phyloP scores from a whole-genome alignment of 140 eudicot genomes.

The Oenanthe javanica region DNA sequence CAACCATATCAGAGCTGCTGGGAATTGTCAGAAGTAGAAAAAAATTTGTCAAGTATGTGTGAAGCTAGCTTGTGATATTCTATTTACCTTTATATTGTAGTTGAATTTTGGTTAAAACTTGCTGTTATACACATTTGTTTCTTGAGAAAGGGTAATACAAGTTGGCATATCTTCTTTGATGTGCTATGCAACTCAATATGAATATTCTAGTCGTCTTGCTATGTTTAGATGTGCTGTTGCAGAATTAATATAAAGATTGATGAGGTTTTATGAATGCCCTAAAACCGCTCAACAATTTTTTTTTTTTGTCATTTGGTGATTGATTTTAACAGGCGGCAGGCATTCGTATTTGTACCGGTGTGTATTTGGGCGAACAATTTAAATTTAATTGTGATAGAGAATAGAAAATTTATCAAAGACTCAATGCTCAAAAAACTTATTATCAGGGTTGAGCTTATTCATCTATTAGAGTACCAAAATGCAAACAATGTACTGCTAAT shows the following conservation, averaged over 20 bases:
- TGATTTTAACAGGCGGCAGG: too few species aligned
- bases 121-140: background rate
- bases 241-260: too few species aligned
- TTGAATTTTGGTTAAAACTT: background rate
- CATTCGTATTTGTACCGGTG: too few species aligned
- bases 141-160: background rate
- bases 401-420: background rate
- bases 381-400: background rate
- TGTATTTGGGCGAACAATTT: too few species aligned
- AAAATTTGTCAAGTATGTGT: background rate
- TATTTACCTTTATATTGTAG: background rate
- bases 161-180: background rate
- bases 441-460: background rate
- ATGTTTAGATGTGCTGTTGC: background rate
- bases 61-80: background rate
- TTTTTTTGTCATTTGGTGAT: too few species aligned
- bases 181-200: background rate
- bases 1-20: background rate
- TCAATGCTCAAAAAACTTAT: background rate
- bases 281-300: background rate
- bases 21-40: background rate
- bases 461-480: background rate
- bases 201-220: background rate
- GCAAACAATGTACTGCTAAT: background rate
- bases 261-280: background rate